Evolutionary conservation across 1,139 yeast genomes (phyloP), one percentile per base, ranked within the genome.

Genomic region (Yamadazyma membranifaciens): DNA sequence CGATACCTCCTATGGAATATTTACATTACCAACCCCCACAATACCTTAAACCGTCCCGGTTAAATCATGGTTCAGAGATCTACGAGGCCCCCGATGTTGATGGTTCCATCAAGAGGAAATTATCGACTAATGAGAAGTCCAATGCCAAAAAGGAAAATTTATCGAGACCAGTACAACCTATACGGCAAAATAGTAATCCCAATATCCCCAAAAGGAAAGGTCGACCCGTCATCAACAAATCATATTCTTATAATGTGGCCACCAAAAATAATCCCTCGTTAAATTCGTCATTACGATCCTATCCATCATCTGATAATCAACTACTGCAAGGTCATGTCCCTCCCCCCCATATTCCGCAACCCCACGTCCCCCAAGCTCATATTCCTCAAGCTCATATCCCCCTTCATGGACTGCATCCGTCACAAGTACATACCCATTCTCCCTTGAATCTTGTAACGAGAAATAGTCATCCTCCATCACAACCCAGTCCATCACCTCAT

Each of bases 121-220:
- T 38, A 25, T 24, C 41, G 6, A 27, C 16, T n/a, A 9, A 34
- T 4, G 40, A 38, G 9, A n/a, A 5, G 5, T 24, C 26, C 6
- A 35, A 33, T 12, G n/a, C 31, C 10, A 38, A 38, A 15, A 41
- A 41, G 16, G 44, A 41, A 28, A 31, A 32, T 22, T 9, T 33
- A 12, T 11, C 25, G n/a, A 36, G 52, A 25, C 53, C 51, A 7
- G 30, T 36, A 11, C 47, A 46, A 30, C 53, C 54, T 2, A 34
- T 49, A 37, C 49, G 54, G 22, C 54, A 50, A 40, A 45, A 36
- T 26, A 44, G 48, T 20, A 48, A 45, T 37, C 51, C 54, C 5
- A 40, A 36, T 22, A 33, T 50, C 3, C 37, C 37, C 9, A 49
- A 41, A 32, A 38, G 46, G 31, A 45, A 43, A 26, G 33, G 26